phyloP scores from a whole-genome alignment of 2,329 filamentous ascomycete species.

The Cercospora sp. region DNA sequence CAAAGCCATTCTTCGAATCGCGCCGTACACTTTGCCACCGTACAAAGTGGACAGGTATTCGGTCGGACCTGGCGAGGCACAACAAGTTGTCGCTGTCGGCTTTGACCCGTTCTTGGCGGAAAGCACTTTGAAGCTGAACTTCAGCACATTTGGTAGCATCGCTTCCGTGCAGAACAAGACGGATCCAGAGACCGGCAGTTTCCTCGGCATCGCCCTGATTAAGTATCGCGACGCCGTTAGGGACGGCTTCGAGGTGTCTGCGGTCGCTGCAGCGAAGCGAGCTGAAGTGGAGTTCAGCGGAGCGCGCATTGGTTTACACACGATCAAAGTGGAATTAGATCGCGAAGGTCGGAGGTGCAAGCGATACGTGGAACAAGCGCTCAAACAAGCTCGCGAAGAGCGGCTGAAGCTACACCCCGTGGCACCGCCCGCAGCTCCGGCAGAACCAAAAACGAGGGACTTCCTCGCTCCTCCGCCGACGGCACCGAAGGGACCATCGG shows the following conservation, averaged over 20 bases:
- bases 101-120: constrained; percentile 89
- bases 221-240: constrained; percentile 74
- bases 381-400: constrained; percentile 68
- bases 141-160: constrained; percentile 82
- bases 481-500: constrained; percentile 82
- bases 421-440: constrained; percentile 35
- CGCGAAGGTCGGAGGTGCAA: constrained; percentile 81
- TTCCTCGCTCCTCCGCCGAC: constrained; percentile 69
- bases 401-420: constrained; percentile 47
- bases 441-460: constrained; percentile 40
- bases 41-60: constrained; percentile 85
- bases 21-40: constrained; percentile 76
- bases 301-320: constrained; percentile 73
- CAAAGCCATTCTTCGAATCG: constrained; percentile 69
- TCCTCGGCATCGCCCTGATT: constrained; percentile 89
- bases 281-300: constrained; percentile 77
- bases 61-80: constrained; percentile 83
- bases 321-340: constrained; percentile 83
- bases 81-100: constrained; percentile 90
- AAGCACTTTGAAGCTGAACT: constrained; percentile 66
- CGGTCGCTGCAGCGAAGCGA: constrained; percentile 75
- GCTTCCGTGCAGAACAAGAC: constrained; percentile 90
- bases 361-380: constrained; percentile 71
- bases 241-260: constrained; percentile 59
- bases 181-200: constrained; percentile 90